Evolutionary conservation across 257 asterid species (phyloP).

Genomic region (Eustoma russellianum): DNA sequence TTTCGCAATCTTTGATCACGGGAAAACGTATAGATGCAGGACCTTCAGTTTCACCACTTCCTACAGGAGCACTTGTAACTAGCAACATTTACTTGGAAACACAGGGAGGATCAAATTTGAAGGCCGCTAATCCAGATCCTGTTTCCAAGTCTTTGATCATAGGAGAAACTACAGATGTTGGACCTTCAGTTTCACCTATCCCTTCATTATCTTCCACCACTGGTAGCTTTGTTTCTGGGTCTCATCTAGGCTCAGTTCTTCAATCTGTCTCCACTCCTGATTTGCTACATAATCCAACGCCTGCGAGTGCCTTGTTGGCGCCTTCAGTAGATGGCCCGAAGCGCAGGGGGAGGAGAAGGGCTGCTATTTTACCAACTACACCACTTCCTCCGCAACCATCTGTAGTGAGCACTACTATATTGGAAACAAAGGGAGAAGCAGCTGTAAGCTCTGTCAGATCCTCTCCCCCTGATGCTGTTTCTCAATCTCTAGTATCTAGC

Average conservation of each 20-base stretch:
- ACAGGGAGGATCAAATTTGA: slow-evolving; percentile 23
- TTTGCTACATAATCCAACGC: too few species aligned
- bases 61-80: slow-evolving; percentile 6
- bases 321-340: slow-evolving; percentile 58
- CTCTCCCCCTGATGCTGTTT: slow-evolving; percentile 18
- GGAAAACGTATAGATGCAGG: slow-evolving; percentile 20
- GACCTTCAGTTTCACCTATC: slow-evolving; percentile 1
- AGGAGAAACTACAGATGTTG: slow-evolving; percentile 14
- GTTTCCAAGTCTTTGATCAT: slow-evolving; percentile 23
- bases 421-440: slow-evolving; percentile 25
- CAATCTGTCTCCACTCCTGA: too few species aligned
- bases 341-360: slow-evolving; percentile 70
- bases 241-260: too few species aligned
- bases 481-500: slow-evolving; percentile 21
- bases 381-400: slow-evolving; percentile 18
- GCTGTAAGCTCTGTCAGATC: slow-evolving; percentile 4
- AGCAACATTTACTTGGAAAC: slow-evolving; percentile 13
- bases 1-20: slow-evolving; percentile 20
- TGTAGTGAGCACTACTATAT: slow-evolving; percentile 8
- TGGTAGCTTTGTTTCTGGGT: too few species aligned
- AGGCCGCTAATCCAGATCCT: slow-evolving; percentile 17
- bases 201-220: slow-evolving; percentile 5
- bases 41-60: slow-evolving; percentile 17
- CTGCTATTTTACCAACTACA: slow-evolving; percentile 22
- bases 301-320: too few species aligned